Conservation (phyloP, 129 eudicot genomes). For the Solidago caesia region DNA sequence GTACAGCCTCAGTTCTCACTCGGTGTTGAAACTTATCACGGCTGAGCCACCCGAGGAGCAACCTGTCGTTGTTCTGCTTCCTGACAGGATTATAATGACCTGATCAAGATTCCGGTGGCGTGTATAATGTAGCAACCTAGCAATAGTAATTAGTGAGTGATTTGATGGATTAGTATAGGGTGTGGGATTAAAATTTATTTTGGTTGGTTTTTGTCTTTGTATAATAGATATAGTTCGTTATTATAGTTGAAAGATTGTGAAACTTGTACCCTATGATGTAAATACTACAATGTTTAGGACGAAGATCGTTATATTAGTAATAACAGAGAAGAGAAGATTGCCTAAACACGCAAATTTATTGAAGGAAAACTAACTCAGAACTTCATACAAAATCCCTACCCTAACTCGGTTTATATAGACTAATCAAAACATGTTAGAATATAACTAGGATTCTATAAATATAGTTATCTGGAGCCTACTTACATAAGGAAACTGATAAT, state of each 20-base stretch:
- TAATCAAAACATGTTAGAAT: too few relatives aligned
- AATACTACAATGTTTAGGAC: constrained; percentile 17
- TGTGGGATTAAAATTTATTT: constrained; percentile 8
- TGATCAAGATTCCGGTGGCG: constrained; percentile 19
- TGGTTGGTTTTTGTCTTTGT: constrained; percentile 22
- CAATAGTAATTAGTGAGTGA: constrained; percentile 1
- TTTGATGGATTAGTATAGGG: neutral
- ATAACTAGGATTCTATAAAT: too few relatives aligned
- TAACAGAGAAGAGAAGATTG: neutral
- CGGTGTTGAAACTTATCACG: constrained; percentile 48
- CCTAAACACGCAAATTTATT: too few relatives aligned
- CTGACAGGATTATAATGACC: constrained; percentile 45
- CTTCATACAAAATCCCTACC: too few relatives aligned
- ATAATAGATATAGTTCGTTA: constrained; percentile 17
- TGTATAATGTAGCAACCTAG: constrained; percentile 36
- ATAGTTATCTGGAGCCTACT: too few relatives aligned
- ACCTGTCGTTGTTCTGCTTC: constrained; percentile 43
- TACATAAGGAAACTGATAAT: too few relatives aligned
- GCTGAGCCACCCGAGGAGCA: constrained; percentile 43
- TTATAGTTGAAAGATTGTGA: constrained; percentile 18
- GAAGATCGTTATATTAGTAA: neutral
- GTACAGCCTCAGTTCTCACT: constrained; percentile 44
- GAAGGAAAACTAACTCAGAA: neutral
- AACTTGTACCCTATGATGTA: constrained; percentile 18
- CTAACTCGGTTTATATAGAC: too few relatives aligned